phyloP scores from a whole-genome alignment of 805 yeast species.

The Cyberlindnera maritima region DNA sequence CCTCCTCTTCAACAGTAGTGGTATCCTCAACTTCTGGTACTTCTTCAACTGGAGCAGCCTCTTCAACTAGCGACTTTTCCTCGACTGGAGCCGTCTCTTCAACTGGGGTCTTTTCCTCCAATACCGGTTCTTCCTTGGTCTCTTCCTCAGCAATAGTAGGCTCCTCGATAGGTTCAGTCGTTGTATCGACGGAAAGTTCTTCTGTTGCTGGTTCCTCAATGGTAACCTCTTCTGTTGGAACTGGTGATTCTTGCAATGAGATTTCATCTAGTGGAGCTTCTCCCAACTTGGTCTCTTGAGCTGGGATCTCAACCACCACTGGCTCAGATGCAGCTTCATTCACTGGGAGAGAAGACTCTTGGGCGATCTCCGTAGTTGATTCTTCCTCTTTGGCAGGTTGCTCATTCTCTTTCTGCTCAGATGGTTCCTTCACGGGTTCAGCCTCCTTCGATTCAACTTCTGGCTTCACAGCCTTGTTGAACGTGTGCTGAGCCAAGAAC shows the following conservation, averaged over 20 bases:
- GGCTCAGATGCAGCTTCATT: constrained; percentile 10
- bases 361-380: constrained; percentile 4
- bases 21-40: neutral
- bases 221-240: neutral
- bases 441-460: constrained; percentile 20
- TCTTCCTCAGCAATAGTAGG: neutral
- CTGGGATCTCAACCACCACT: constrained; percentile 7
- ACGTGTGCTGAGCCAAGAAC: constrained; percentile 44
- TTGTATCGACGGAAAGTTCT: neutral
- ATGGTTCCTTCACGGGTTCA: neutral
- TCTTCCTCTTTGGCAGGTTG: constrained; percentile 6
- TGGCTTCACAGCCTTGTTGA: constrained; percentile 29
- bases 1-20: neutral
- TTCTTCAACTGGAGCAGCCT: too few relatives aligned
- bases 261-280: constrained; percentile 9
- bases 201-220: neutral
- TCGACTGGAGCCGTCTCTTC: too few relatives aligned
- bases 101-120: too few relatives aligned
- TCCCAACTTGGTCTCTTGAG: constrained; percentile 7
- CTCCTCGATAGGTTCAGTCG: neutral
- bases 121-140: neutral
- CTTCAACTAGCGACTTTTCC: too few relatives aligned
- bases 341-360: neutral
- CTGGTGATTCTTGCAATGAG: constrained; percentile 1
- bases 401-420: constrained; percentile 9